Conservation (phyloP, 495 filamentous ascomycete species). For the Cercophora sp. region DNA sequence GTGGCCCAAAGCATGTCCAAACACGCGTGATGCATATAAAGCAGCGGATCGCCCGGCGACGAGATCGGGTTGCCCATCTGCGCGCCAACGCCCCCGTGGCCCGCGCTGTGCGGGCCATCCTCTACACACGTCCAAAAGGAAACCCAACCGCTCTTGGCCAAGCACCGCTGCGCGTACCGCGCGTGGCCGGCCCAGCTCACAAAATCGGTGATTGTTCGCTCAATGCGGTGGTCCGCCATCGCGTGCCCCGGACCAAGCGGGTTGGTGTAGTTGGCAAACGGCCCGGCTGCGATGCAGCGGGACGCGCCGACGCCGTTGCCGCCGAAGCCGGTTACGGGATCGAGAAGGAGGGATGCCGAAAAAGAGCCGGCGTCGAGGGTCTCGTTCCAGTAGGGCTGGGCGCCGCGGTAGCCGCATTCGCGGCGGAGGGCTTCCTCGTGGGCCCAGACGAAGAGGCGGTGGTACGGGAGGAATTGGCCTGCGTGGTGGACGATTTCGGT, state of each 20-base stretch:
- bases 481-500: conserved; percentile 5
- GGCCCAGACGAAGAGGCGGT: conserved; percentile 44
- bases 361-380: conserved; percentile 38
- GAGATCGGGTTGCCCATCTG: conserved; percentile 45
- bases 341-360: conserved; percentile 30
- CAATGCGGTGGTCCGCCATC: conserved; percentile 34
- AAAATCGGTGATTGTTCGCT: conserved; percentile 24
- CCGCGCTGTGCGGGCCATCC: conserved; percentile 13
- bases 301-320: conserved; percentile 34
- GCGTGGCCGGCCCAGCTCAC: neutral
- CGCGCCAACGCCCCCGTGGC: conserved; percentile 15
- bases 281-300: conserved; percentile 38
- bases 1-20: conserved; percentile 68
- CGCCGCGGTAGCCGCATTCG: conserved; percentile 44
- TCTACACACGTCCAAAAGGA: conserved; percentile 14
- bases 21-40: conserved; percentile 67
- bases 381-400: conserved; percentile 47
- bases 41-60: conserved; percentile 56
- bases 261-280: conserved; percentile 33
- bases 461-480: conserved; percentile 46
- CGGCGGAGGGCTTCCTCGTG: conserved; percentile 41
- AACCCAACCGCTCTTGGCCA: neutral
- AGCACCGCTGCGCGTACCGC: conserved; percentile 9
- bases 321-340: conserved; percentile 34
- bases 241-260: conserved; percentile 29